phyloP scores from a whole-genome alignment of 1,139 yeast species.

The Sugiyamaella paludigena region DNA sequence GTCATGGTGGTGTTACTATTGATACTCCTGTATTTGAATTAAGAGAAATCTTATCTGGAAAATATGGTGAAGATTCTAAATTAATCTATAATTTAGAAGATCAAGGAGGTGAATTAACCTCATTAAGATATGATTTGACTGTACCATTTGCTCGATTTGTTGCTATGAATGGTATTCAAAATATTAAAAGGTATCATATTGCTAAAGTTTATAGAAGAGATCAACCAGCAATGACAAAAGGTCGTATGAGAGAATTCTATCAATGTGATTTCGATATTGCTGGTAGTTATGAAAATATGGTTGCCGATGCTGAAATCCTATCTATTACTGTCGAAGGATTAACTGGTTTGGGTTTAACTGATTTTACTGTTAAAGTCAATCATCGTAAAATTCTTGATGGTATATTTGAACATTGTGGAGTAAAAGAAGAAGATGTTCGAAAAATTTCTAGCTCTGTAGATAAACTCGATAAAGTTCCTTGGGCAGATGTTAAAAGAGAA shows the following conservation, averaged over 20 bases:
- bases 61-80: slow-evolving; percentile 97
- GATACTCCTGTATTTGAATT: slow-evolving; percentile 97
- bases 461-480: slow-evolving; percentile 89
- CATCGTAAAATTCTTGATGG: slow-evolving; percentile 96
- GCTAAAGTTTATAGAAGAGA: slow-evolving; percentile 98
- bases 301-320: slow-evolving; percentile 90
- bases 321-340: slow-evolving; percentile 81
- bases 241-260: slow-evolving; percentile 98
- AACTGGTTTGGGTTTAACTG: slow-evolving; percentile 74
- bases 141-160: slow-evolving; percentile 97
- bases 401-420: slow-evolving; percentile 92
- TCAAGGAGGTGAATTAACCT: slow-evolving; percentile 97
- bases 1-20: slow-evolving; percentile 96
- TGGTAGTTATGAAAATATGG: slow-evolving; percentile 88
- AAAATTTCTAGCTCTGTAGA: slow-evolving; percentile 93
- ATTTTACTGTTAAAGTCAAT: slow-evolving; percentile 86
- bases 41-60: slow-evolving; percentile 91
- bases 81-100: slow-evolving; percentile 92
- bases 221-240: slow-evolving; percentile 99
- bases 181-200: slow-evolving; percentile 90
- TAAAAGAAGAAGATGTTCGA: slow-evolving; percentile 88
- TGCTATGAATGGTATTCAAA: slow-evolving; percentile 88
- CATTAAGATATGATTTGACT: slow-evolving; percentile 91
- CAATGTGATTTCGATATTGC: slow-evolving; percentile 98
- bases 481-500: slow-evolving; percentile 91